These are phyloP conservation scores for Bisporella sp. DNA, from an alignment of 2,329 filamentous ascomycete genomes.

Conservation along the genomic window DNA sequence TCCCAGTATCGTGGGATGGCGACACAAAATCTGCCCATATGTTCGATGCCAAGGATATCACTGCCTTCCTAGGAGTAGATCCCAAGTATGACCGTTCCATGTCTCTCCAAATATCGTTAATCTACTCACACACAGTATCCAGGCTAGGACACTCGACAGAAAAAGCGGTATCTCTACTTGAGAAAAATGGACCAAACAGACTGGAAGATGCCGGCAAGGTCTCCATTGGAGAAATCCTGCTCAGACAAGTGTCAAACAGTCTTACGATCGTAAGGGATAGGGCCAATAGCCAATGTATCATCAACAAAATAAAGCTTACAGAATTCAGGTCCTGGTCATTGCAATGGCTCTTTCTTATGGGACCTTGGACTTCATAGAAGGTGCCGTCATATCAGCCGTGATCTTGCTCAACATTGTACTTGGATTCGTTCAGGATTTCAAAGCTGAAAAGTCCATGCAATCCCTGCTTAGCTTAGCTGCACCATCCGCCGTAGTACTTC, in stretches of 20 bases:
- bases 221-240: constrained; percentile 68
- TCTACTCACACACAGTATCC: constrained; percentile 11
- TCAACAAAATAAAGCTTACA: background rate
- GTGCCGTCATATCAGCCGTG: constrained; percentile 54
- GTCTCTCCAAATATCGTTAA: background rate
- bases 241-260: constrained; percentile 72
- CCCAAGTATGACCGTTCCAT: background rate
- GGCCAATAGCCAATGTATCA: background rate
- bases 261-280: constrained; percentile 51
- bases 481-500: constrained; percentile 36
- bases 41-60: background rate
- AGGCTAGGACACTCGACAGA: constrained; percentile 54
- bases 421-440: constrained; percentile 54
- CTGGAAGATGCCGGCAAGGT: constrained; percentile 65
- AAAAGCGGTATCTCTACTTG: constrained; percentile 59
- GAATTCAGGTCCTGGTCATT: constrained; percentile 54
- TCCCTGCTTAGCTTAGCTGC: constrained; percentile 32
- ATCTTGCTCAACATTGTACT: constrained; percentile 62
- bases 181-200: constrained; percentile 61
- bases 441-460: constrained; percentile 56
- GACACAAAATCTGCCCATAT: background rate
- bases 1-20: background rate
- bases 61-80: background rate
- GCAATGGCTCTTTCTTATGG: constrained; percentile 65
- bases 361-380: constrained; percentile 58